Evolutionary conservation across 768 basidiomycete genomes (phyloP).

Genomic region (Tylopilus felleus): DNA sequence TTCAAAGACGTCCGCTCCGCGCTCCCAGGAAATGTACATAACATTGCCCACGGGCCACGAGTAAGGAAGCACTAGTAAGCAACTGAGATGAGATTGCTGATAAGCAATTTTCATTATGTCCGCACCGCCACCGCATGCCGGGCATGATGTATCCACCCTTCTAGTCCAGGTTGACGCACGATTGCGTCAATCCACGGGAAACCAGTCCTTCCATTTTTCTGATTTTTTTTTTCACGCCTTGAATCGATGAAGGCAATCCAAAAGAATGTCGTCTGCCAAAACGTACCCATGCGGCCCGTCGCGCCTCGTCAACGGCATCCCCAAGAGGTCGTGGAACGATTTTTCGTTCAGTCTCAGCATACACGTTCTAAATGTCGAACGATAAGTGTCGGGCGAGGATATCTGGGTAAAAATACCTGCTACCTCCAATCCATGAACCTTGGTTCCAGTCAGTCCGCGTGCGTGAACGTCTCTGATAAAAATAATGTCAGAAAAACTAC

Average conservation of each 20-base stretch:
- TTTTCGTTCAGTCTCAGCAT: constrained; percentile 3
- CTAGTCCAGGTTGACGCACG: constrained; percentile 14
- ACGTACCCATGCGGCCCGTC: constrained; percentile 6
- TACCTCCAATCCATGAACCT: constrained; percentile 5
- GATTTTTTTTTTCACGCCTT: neutral
- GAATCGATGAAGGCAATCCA: neutral
- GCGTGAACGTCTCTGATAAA: constrained; percentile 1
- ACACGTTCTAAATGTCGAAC: neutral
- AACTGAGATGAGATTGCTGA: constrained; percentile 29
- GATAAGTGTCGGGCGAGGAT: neutral
- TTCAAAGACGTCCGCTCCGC: constrained; percentile 16
- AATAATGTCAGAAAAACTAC: neutral
- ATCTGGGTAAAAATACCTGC: constrained; percentile 7
- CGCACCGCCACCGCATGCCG: constrained; percentile 29
- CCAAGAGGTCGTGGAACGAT: constrained; percentile 18
- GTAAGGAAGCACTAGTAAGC: constrained; percentile 22
- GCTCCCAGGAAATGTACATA: constrained; percentile 26
- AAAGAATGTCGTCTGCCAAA: constrained; percentile 4
- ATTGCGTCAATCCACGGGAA: constrained; percentile 23
- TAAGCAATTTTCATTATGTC: constrained; percentile 26
- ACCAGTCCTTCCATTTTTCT: constrained; percentile 2
- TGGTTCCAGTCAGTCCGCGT: constrained; percentile 1
- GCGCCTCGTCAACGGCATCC: constrained; percentile 11
- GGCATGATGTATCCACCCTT: constrained; percentile 22
- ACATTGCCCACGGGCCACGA: constrained; percentile 27